Base-by-base conservation (phyloP, 2,329 filamentous ascomycete species). In the Colletotrichum sp. region DNA sequence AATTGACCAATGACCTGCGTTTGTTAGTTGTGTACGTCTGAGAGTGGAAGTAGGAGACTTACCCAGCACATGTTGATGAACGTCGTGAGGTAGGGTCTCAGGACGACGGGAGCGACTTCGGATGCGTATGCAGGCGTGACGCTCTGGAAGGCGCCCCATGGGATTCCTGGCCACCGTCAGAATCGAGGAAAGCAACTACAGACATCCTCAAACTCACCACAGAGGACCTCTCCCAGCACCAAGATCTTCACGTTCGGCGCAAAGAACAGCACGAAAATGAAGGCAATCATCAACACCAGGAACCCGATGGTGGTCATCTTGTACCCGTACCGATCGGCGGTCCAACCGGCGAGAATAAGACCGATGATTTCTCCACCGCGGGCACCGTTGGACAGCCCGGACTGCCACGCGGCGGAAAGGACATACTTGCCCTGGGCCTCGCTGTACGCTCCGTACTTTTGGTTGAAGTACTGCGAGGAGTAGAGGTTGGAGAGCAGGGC, bases 21-120 rank as follows among this genome's bases (percentile, higher is more conserved):
- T 7, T n/a, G 39, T 39, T 16, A 75, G 16, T 8, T 13, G 6
- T 5, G 30, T 8, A 0, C 18, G 24, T 34, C 21, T 34, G 24
- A 24, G 6, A 28, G 34, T 16, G 6, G 18, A 34, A 13, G 36
- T n/a, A 16, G 5, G 18, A 12, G 5, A 13, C 68, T 24, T 26
- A 78, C 88, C 88, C 89, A 91, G 78, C 89, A 91, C 81, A 91
- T 86, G 77, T 91, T 92, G 79, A 89, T 88, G 69, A 89, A 90
- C 0, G 88, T 89, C 0, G 89, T 91, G 5, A 92, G 84, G 60
- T 90, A 90, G 0, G 87, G 86, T 5, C 90, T 84, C 3, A 91
- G 85, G 3, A 86, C 86, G 62, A 85, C 81, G n/a, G 87, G 87
- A 6, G 86, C 84, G 13, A 89, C 85, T 77, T 91, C 90, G 8